Percentiles rank a stretch among this genome's conserved stretches.
These are phyloP conservation scores for Myxozyma udenii DNA, from an alignment of 805 yeast species.

Conservation along the genomic window DNA sequence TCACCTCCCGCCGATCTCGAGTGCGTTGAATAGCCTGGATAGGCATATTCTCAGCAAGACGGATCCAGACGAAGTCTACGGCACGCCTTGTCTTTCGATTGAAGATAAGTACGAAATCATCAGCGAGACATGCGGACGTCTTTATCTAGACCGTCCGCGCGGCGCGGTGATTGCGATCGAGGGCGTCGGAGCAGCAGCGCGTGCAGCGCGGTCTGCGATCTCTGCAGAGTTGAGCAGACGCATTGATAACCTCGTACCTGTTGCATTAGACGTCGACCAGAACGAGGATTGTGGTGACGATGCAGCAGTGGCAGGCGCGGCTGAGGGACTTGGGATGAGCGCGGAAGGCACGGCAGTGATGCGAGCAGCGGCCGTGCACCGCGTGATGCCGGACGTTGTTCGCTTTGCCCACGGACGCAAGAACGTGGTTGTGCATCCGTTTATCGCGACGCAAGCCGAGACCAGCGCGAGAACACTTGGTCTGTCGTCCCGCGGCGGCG, in stretches of 20 bases:
- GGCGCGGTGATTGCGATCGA: constrained; percentile 26
- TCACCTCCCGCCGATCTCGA: constrained; percentile 3
- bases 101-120: constrained; percentile 3
- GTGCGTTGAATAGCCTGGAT: neutral
- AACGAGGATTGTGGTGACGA: neutral
- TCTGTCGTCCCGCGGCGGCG: neutral
- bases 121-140: neutral
- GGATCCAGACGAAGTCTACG: neutral
- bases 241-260: constrained; percentile 2
- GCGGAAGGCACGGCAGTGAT: constrained; percentile 11
- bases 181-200: constrained; percentile 8
- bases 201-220: too few relatives aligned
- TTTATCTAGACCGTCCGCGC: constrained; percentile 10
- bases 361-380: constrained; percentile 13
- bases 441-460: constrained; percentile 6
- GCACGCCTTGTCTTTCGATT: neutral
- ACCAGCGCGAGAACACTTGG: constrained; percentile 1
- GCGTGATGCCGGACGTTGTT: constrained; percentile 4
- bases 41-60: too few relatives aligned
- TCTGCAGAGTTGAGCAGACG: constrained; percentile 7
- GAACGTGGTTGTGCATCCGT: constrained; percentile 14
- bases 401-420: constrained; percentile 9
- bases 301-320: neutral
- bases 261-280: neutral
- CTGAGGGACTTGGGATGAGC: neutral